A percentile compares a stretch with the other conserved stretches of the same genome.
Evolutionary conservation across 1,284 basidiomycete genomes (phyloP).

Genomic region (Ceratobasidium sp.): DNA sequence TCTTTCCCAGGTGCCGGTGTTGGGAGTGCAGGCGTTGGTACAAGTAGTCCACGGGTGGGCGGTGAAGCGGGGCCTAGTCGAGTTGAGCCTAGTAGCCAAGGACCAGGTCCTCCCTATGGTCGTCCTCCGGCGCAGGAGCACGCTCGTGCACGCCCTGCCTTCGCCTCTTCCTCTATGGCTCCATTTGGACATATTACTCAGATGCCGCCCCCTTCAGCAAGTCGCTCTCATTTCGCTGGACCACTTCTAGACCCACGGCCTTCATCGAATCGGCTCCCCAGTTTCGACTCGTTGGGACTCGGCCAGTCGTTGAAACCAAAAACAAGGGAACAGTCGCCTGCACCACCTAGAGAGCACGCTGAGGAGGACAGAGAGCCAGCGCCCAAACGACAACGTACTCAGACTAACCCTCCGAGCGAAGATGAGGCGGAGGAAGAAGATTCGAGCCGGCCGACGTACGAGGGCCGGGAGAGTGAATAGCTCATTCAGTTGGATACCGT

Average conservation of each 20-base stretch:
- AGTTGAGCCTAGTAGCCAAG: too few species aligned
- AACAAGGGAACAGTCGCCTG: slow-evolving; percentile 22
- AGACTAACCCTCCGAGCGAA: background rate
- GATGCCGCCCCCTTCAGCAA: slow-evolving; percentile 9
- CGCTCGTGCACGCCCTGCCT: slow-evolving; percentile 15
- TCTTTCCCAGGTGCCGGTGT: slow-evolving; percentile 3
- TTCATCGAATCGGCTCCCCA: slow-evolving; percentile 20
- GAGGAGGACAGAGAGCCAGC: slow-evolving; percentile 29
- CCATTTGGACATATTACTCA: too few species aligned
- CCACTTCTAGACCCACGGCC: slow-evolving; percentile 18
- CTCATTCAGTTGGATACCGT: background rate
- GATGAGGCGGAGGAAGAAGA: slow-evolving; percentile 12
- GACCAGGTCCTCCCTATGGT: background rate
- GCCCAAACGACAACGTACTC: slow-evolving; percentile 25
- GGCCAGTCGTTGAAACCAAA: slow-evolving; percentile 5
- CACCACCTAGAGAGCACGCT: slow-evolving; percentile 3
- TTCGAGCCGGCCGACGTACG: slow-evolving; percentile 14
- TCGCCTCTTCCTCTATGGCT: too few species aligned
- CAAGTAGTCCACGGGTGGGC: slow-evolving; percentile 11
- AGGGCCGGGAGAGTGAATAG: slow-evolving; percentile 24
- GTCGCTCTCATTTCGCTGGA: slow-evolving; percentile 8
- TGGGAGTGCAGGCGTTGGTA: background rate
- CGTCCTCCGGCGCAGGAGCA: slow-evolving; percentile 10
- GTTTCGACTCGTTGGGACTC: slow-evolving; percentile 19
- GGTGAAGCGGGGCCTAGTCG: background rate